These are phyloP conservation scores for Isabelozyma rhagii DNA, from an alignment of 805 yeast genomes.

Conservation along the genomic window DNA sequence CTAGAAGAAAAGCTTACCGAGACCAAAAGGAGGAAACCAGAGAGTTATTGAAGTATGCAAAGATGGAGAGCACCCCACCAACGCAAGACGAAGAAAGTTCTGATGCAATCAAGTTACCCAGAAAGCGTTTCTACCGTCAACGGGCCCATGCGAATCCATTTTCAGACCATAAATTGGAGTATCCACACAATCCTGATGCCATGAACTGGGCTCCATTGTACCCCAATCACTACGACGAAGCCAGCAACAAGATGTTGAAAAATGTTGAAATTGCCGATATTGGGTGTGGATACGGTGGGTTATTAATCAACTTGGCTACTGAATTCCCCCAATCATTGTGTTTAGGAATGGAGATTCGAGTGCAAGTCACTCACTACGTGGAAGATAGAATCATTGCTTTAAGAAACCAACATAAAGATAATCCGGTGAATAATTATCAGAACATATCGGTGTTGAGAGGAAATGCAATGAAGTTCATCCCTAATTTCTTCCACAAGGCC, in stretches of 20 bases:
- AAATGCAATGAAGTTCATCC: constrained; percentile 95
- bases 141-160: constrained; percentile 98
- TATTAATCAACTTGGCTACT: constrained; percentile 75
- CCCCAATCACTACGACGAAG: constrained; percentile 54
- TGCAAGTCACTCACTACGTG: constrained; percentile 95
- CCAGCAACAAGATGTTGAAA: constrained; percentile 40
- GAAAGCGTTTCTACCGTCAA: constrained; percentile 87
- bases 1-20: constrained; percentile 49
- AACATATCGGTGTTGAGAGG: constrained; percentile 90
- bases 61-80: constrained; percentile 28
- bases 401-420: constrained; percentile 50
- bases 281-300: constrained; percentile 98
- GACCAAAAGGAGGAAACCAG: constrained; percentile 44
- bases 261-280: constrained; percentile 88
- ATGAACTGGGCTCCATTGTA: constrained; percentile 87
- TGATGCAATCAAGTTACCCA: constrained; percentile 56
- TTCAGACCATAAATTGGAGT: constrained; percentile 89
- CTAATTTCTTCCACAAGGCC: constrained; percentile 82
- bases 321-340: constrained; percentile 70
- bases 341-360: constrained; percentile 96
- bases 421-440: constrained; percentile 50
- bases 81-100: constrained; percentile 10
- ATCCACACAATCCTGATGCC: constrained; percentile 72
- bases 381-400: constrained; percentile 92
- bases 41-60: constrained; percentile 42